Evolutionary conservation across 2,329 filamentous ascomycete genomes (phyloP).

Genomic region (Aspergillus floridensis): DNA sequence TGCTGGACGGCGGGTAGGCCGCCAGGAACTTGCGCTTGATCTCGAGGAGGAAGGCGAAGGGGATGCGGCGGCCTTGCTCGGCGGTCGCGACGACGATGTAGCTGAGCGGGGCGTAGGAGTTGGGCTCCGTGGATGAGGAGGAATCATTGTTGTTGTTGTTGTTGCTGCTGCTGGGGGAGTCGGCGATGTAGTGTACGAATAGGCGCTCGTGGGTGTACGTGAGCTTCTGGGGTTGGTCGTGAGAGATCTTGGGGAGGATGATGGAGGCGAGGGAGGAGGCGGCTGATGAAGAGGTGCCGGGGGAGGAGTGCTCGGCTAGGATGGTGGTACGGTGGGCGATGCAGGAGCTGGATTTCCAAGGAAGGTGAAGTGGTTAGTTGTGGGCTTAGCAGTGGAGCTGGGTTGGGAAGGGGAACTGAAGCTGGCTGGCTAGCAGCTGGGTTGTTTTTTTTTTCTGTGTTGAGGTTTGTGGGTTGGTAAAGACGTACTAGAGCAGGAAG

Average conservation of each 20-base stretch:
- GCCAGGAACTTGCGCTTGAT: slow-evolving; percentile 83
- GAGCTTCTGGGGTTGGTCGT: slow-evolving; percentile 76
- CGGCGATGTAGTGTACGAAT: slow-evolving; percentile 94
- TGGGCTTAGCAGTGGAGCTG: slow-evolving; percentile 6
- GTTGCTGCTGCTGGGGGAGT: slow-evolving; percentile 65
- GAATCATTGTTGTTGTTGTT: slow-evolving; percentile 26
- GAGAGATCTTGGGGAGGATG: slow-evolving; percentile 91
- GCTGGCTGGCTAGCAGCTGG: background rate
- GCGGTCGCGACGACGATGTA: slow-evolving; percentile 87
- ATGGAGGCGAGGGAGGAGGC: slow-evolving; percentile 86
- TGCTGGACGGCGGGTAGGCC: slow-evolving; percentile 62
- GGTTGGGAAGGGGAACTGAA: background rate
- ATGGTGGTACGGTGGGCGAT: slow-evolving; percentile 93
- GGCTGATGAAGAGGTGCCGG: slow-evolving; percentile 76
- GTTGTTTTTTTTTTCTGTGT: background rate
- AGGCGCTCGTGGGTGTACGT: slow-evolving; percentile 90
- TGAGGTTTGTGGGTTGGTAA: slow-evolving; percentile 11
- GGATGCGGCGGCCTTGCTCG: slow-evolving; percentile 78
- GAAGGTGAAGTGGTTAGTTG: background rate
- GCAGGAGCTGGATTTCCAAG: slow-evolving; percentile 64
- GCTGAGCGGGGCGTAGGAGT: slow-evolving; percentile 75
- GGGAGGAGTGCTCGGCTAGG: slow-evolving; percentile 86
- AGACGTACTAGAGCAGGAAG: slow-evolving; percentile 68
- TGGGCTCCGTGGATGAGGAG: slow-evolving; percentile 42
- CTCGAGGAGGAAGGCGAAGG: slow-evolving; percentile 88